Conservation (phyloP, 306 rosid species). For the Boehmeria nivea region DNA sequence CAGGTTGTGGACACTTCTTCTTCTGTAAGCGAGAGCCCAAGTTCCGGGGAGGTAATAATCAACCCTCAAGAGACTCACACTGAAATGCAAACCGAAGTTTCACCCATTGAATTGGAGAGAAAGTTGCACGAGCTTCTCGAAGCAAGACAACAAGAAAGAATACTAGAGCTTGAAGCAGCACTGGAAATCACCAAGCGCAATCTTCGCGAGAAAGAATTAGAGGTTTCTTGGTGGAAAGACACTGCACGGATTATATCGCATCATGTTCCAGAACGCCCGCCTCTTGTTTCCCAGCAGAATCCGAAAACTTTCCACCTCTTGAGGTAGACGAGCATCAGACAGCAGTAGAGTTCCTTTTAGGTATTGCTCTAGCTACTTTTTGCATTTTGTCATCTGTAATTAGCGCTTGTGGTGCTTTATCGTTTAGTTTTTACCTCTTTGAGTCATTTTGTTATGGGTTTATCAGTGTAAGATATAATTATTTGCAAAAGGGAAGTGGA, state of each 20-base stretch:
- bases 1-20: slow-evolving; percentile 37
- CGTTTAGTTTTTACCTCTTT: slow-evolving; percentile 7
- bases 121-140: slow-evolving; percentile 73
- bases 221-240: slow-evolving; percentile 76
- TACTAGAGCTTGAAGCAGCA: slow-evolving; percentile 64
- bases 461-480: not conserved
- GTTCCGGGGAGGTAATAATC: slow-evolving; percentile 45
- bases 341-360: slow-evolving; percentile 21
- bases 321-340: slow-evolving; percentile 24
- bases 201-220: slow-evolving; percentile 56
- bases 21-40: slow-evolving; percentile 24
- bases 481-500: not conserved
- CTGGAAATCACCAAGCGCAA: slow-evolving; percentile 51
- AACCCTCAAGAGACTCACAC: slow-evolving; percentile 37
- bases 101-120: slow-evolving; percentile 67
- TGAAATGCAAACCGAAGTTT: slow-evolving; percentile 50
- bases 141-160: slow-evolving; percentile 60
- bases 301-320: slow-evolving; percentile 25
- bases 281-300: slow-evolving; percentile 42
- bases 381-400: slow-evolving; percentile 5
- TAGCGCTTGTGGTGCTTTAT: slow-evolving; percentile 5
- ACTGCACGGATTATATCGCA: slow-evolving; percentile 40
- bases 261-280: slow-evolving; percentile 46
- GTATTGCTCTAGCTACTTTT: slow-evolving; percentile 6
- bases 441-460: not conserved